Evolutionary conservation across 2,329 filamentous ascomycete genomes (phyloP), one percentile per base, ranked within the genome.

Genomic region (Cladophialophora yegresii): DNA sequence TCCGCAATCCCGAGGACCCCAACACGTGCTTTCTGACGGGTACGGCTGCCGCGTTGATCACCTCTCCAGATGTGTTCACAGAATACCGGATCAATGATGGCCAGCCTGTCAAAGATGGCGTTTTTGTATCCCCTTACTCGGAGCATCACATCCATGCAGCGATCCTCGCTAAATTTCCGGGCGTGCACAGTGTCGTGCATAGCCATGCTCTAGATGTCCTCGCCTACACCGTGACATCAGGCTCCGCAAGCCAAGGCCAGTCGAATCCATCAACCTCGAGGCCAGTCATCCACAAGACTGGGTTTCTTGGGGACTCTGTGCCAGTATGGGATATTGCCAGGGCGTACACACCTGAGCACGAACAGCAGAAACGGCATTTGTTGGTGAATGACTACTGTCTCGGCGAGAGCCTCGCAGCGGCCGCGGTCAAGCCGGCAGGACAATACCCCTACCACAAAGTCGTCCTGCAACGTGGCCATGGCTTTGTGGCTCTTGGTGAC

Each of bases 81-180:
- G 51, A 54, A 28, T 54, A 54, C 16, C 16, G 16, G 5, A 33
- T 54, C 23, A 54, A 16, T 10, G 51, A 54, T n/a, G 51, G 51
- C 23, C 8, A 30, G 16, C 51, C 51, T 12, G 51, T 54, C 22
- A 54, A 54, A 22, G 28, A 54, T 1, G 51, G 51, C 28, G 16
- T 28, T 30, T 54, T 54, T 10, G 23, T 28, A 7, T 54, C 51
- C 16, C 51, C 51, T 30, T 54, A 54, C 16, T 54, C 51, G 16
- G 51, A 54, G 26, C 51, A 54, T n/a, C 28, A 54, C 51, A 54
- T 54, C 51, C 51, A 54, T 28, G 51, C 51, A 16, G 51, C 51
- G 51, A 54, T 54, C n/a, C 51, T 54, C 12, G 51, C 51, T 4
- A 30, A 22, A 33, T 54, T 30, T n/a, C 51, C 51, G 2, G 12